Evolutionary conservation across 2,329 filamentous ascomycete genomes (phyloP), one percentile per base, ranked within the genome.

Genomic region (Tolypocladium pustulatum): DNA sequence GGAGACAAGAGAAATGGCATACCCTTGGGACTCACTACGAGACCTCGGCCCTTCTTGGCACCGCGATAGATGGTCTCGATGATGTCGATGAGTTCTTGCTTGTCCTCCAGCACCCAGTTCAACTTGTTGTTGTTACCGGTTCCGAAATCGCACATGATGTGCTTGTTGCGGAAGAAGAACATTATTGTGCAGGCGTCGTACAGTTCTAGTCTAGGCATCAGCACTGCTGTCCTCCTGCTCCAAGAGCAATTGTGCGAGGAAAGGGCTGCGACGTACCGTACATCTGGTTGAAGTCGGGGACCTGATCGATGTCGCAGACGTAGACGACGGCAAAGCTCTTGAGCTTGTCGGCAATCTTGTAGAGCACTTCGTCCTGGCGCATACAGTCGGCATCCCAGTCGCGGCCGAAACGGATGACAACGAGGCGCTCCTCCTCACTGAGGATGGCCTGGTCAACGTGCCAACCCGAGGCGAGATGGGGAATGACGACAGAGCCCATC

Each of bases 41-140:
- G 76, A 88, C 95, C 94, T 57, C 93, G 81, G 0, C 95, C 94
- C 78, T 99, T 99, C 82, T 96, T 97, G 37, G 94, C 94, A n/a
- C 94, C 94, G 60, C 92, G 87, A 72, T 97, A 99, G 61, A 99
- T 92, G 5, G 92, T 97, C 80, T 99, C 94, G 69, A 97, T 87
- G 65, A 99, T 99, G 75, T 99, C 94, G 68, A 99, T 96, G 68
- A 99, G 80, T 77, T 99, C 94, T 73, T 97, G 93, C 77, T 99
- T 97, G 71, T 99, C 93, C 75, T 97, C 92, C 36, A 75, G 79
- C 54, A 96, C 90, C 87, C 91, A 96, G 72, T 97, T 97, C 65
- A 97, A 80, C 74, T 97, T 97, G 74, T 99, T 99, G 75, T 99
- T 99, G 77, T 99, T 96, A 64, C 94, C 94, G 1, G 94, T 99